A percentile compares a stretch with the other conserved stretches of the same genome.
phyloP scores from a whole-genome alignment of 768 basidiomycete species.

The Galerina sulciceps region DNA sequence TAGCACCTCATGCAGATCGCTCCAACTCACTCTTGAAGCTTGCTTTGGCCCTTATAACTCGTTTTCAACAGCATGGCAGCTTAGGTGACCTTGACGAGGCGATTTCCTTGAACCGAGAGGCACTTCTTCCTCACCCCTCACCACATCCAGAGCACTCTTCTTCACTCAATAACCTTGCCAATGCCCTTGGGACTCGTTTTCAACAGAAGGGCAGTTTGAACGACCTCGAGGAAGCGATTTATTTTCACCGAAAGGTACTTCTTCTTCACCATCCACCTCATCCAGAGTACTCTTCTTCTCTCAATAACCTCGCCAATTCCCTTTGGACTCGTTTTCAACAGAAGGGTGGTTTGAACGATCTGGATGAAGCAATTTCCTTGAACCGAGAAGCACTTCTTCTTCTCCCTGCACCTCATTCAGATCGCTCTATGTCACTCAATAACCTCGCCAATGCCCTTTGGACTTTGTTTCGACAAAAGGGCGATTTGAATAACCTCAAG shows the following conservation, averaged over 20 bases:
- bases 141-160: not conserved
- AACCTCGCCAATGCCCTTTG: not conserved
- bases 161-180: not conserved
- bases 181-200: not conserved
- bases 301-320: not conserved
- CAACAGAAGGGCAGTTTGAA: not conserved
- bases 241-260: not conserved
- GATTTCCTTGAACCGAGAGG: not conserved
- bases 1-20: not conserved
- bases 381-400: not conserved
- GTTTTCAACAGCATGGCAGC: not conserved
- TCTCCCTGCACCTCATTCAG: not conserved
- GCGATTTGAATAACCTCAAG: not conserved
- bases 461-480: not conserved
- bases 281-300: not conserved
- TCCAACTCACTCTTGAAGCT: not conserved
- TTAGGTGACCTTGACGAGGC: conserved; percentile 3
- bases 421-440: not conserved
- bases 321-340: not conserved
- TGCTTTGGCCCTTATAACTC: not conserved
- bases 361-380: not conserved
- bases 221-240: not conserved
- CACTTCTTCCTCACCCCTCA: too few species aligned
- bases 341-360: not conserved
- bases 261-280: not conserved